phyloP scores from a whole-genome alignment of 2,329 filamentous ascomycete genomes.

The Penicillium sp. region DNA sequence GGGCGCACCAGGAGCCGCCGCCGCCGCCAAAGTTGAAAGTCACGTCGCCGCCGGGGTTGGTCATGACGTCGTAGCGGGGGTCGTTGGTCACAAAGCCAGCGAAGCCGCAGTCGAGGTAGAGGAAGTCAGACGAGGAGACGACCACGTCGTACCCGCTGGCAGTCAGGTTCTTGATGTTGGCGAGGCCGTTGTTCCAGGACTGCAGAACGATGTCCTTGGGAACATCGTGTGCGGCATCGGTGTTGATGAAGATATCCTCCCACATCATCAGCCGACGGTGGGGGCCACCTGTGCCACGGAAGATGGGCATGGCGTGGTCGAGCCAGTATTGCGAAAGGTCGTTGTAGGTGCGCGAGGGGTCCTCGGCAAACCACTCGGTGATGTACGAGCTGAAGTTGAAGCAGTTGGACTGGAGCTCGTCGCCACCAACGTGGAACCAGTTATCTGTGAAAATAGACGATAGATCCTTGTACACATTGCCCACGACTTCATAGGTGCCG shows the following conservation, averaged over 20 bases:
- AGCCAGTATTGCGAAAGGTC: conserved; percentile 59
- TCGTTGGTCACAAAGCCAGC: conserved; percentile 60
- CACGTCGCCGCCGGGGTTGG: conserved; percentile 50
- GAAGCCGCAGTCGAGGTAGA: conserved; percentile 60
- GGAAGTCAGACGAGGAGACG: conserved; percentile 58
- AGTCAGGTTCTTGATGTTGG: conserved; percentile 56
- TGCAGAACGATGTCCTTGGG: conserved; percentile 57
- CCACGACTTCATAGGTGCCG: conserved; percentile 58
- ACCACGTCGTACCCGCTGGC: conserved; percentile 56
- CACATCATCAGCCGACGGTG: conserved; percentile 60
- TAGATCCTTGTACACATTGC: conserved; percentile 57
- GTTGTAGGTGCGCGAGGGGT: conserved; percentile 53
- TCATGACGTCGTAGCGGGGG: conserved; percentile 56
- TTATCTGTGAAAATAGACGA: conserved; percentile 54
- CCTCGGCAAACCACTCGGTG: conserved; percentile 53
- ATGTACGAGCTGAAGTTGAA: conserved; percentile 59
- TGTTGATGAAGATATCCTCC: conserved; percentile 55
- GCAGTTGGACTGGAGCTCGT: conserved; percentile 58
- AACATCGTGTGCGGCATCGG: conserved; percentile 50
- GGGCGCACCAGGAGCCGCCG: conserved; percentile 61
- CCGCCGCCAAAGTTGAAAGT: conserved; percentile 59
- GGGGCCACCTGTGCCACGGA: conserved; percentile 39
- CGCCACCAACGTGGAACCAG: conserved; percentile 59
- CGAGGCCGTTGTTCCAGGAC: conserved; percentile 57
- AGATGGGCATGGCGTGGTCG: conserved; percentile 55